phyloP scores from a whole-genome alignment of 495 filamentous ascomycete species.

The Letharia lupina region DNA sequence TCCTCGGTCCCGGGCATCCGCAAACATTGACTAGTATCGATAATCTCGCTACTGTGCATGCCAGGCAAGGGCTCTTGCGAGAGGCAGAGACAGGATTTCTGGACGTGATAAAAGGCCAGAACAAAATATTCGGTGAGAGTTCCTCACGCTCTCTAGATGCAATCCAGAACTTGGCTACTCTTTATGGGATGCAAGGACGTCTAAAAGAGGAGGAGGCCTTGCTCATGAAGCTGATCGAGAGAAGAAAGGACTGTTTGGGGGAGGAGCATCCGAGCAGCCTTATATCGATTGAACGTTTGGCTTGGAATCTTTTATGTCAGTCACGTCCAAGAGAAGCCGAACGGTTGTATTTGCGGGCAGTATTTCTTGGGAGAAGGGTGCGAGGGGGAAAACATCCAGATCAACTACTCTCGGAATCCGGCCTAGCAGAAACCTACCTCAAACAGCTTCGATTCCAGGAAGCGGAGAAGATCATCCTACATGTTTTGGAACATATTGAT shows the following conservation, averaged over 20 bases:
- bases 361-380: neutral
- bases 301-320: neutral
- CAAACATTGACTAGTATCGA: constrained; percentile 2
- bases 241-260: neutral
- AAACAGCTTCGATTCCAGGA: neutral
- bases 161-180: neutral
- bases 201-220: neutral
- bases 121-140: neutral
- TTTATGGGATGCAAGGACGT: neutral
- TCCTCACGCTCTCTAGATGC: neutral
- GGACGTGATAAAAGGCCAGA: neutral
- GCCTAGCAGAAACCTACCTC: neutral
- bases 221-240: neutral
- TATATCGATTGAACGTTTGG: neutral
- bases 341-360: neutral
- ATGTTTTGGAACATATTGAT: neutral
- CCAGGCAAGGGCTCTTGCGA: constrained; percentile 2
- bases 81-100: neutral
- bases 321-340: constrained; percentile 4
- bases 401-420: neutral
- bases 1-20: constrained; percentile 1
- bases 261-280: neutral
- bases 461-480: neutral
- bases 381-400: neutral
- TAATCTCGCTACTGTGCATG: neutral